phyloP scores from a whole-genome alignment of 192 early-diverging fungal species.

The Gaertneriomyces semiglobifer region DNA sequence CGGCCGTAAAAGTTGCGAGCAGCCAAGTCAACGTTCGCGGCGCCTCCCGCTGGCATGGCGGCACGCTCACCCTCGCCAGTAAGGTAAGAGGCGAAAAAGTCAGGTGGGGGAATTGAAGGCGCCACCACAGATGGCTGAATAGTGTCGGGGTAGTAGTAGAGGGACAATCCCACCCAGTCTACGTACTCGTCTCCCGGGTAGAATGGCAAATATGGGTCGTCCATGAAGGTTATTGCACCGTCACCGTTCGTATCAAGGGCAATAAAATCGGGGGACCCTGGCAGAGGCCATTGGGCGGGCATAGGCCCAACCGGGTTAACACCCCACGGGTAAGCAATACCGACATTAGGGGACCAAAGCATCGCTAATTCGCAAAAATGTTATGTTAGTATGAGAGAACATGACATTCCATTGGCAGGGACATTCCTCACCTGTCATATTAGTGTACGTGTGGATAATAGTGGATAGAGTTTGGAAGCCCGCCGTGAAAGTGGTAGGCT shows the following conservation, averaged over 20 bases:
- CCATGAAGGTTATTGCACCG: constrained; percentile 17
- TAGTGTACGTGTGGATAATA: constrained; percentile 36
- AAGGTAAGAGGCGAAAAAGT: constrained; percentile 24
- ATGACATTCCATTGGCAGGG: background rate
- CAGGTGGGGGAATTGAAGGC: background rate
- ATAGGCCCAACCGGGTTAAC: background rate
- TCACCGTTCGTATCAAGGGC: constrained; percentile 37
- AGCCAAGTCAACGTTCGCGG: constrained; percentile 9
- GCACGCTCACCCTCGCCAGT: background rate
- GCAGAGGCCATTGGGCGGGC: background rate
- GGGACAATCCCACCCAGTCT: constrained; percentile 37
- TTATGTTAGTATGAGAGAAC: background rate
- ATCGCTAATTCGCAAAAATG: constrained; percentile 30
- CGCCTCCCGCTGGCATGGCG: constrained; percentile 16
- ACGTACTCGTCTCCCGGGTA: constrained; percentile 39
- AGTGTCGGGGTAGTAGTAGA: constrained; percentile 23
- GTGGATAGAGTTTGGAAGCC: constrained; percentile 32
- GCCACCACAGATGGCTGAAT: background rate
- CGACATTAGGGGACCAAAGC: constrained; percentile 50
- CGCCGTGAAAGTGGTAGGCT: constrained; percentile 26
- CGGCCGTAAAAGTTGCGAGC: constrained; percentile 40
- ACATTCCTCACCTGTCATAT: constrained; percentile 36
- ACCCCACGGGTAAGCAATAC: constrained; percentile 41
- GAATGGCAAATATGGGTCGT: constrained; percentile 42
- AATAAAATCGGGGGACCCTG: constrained; percentile 4